These are phyloP conservation scores for Penicillium sp. DNA, from an alignment of 2,329 filamentous ascomycete genomes.

Conservation along the genomic window DNA sequence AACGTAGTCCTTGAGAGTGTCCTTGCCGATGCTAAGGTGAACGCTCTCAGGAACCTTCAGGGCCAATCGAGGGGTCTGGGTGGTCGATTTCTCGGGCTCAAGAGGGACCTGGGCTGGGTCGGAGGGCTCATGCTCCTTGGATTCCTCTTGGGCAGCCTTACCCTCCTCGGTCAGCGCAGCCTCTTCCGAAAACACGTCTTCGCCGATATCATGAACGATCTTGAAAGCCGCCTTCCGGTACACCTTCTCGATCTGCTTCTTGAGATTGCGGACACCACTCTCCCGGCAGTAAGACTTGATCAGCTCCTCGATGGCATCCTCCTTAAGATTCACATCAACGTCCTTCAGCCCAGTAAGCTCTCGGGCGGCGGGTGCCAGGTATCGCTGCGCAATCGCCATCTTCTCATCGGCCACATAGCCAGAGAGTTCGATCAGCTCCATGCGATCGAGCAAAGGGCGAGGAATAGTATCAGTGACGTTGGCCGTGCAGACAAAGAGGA, in stretches of 20 bases:
- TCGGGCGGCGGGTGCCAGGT: slow-evolving; percentile 90
- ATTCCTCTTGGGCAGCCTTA: slow-evolving; percentile 67
- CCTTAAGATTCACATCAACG: slow-evolving; percentile 79
- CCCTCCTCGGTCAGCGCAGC: slow-evolving; percentile 80
- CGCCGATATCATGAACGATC: slow-evolving; percentile 91
- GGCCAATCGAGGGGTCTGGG: slow-evolving; percentile 64
- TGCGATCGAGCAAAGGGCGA: slow-evolving; percentile 84
- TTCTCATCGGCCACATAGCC: slow-evolving; percentile 98
- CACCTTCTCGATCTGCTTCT: slow-evolving; percentile 99
- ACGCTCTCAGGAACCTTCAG: slow-evolving; percentile 82
- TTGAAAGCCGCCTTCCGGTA: slow-evolving; percentile 96
- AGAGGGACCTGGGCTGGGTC: slow-evolving; percentile 60
- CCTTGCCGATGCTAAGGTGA: slow-evolving; percentile 78
- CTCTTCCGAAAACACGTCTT: slow-evolving; percentile 73
- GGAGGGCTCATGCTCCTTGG: slow-evolving; percentile 54
- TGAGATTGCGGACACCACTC: slow-evolving; percentile 92
- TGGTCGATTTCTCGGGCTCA: slow-evolving; percentile 37
- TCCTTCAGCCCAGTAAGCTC: slow-evolving; percentile 86
- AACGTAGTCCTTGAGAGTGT: slow-evolving; percentile 93
- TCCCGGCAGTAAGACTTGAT: slow-evolving; percentile 99
- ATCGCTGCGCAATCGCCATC: slow-evolving; percentile 93
- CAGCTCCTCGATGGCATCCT: slow-evolving; percentile 86
- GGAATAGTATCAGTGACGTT: slow-evolving; percentile 99
- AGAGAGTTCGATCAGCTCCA: slow-evolving; percentile 95
- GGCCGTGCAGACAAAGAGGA: slow-evolving; percentile 96